phyloP scores from a whole-genome alignment of 441 rosid species.

The Adansonia rubrostipa region DNA sequence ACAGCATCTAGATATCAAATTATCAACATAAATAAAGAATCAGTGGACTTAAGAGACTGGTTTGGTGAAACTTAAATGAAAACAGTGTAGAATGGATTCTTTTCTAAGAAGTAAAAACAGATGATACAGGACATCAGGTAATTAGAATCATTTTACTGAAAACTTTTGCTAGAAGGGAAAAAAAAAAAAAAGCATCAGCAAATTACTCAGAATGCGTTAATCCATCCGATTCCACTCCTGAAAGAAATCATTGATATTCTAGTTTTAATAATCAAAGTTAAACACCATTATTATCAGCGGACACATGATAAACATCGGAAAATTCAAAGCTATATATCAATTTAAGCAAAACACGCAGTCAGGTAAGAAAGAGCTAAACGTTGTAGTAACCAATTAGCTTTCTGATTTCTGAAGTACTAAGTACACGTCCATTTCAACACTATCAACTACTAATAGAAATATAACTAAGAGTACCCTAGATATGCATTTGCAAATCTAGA shows the following conservation, averaged over 20 bases:
- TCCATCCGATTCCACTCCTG: slow-evolving; percentile 7
- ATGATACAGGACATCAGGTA: slow-evolving; percentile 11
- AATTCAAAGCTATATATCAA: background rate
- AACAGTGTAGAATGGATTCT: background rate
- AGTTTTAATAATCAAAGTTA: slow-evolving; percentile 4
- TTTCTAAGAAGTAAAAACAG: background rate
- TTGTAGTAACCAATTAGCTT: background rate
- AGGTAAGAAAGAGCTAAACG: background rate
- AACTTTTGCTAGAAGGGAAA: background rate
- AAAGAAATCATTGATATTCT: slow-evolving; percentile 10
- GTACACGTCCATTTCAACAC: background rate
- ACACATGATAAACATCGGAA: background rate
- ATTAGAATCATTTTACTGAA: background rate
- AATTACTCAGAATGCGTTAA: background rate
- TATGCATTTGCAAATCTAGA: background rate
- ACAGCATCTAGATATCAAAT: slow-evolving; percentile 58
- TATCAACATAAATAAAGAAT: background rate
- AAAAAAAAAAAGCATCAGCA: background rate
- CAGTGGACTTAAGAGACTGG: background rate
- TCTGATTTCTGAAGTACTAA: background rate
- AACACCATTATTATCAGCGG: background rate
- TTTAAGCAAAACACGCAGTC: slow-evolving; percentile 6
- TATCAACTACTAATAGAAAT: slow-evolving; percentile 8
- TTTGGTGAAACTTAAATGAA: slow-evolving; percentile 14
- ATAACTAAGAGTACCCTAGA: background rate